Percentiles rank a stretch among this genome's conserved stretches.
Conservation (phyloP, 306 rosid genomes). For the Macrotyloma uniflorum region DNA sequence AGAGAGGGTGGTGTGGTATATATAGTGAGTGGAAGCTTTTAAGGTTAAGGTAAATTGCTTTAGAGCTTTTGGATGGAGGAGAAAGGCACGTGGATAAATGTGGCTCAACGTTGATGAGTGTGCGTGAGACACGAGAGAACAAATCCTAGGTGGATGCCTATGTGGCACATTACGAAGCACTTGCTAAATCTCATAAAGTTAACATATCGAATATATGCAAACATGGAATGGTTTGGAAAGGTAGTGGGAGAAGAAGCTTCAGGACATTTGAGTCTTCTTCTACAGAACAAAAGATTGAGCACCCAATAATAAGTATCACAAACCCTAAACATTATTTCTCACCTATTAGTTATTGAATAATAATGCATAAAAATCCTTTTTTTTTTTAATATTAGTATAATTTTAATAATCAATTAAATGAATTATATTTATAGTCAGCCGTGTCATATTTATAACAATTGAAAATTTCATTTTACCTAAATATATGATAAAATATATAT, state of each 20-base stretch:
- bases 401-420: no score
- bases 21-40: not conserved
- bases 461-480: no score
- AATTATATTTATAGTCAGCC: no score
- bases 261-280: not conserved
- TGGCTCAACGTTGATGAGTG: constrained; percentile 36
- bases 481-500: no score
- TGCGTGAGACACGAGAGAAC: constrained; percentile 33
- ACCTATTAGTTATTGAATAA: no score
- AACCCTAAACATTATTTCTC: no score
- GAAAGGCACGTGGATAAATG: constrained; percentile 32
- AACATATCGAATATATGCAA: constrained; percentile 40
- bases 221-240: constrained; percentile 10
- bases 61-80: not conserved
- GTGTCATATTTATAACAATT: no score
- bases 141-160: constrained; percentile 42
- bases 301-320: not conserved
- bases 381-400: no score
- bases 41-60: not conserved
- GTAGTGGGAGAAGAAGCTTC: not conserved
- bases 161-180: constrained; percentile 34
- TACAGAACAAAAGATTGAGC: not conserved
- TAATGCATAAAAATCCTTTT: no score
- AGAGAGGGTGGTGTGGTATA: not conserved
- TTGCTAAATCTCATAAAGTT: constrained; percentile 16